Base-by-base conservation (phyloP, 768 basidiomycete genomes). In the Amanita pseudoporphyria region DNA sequence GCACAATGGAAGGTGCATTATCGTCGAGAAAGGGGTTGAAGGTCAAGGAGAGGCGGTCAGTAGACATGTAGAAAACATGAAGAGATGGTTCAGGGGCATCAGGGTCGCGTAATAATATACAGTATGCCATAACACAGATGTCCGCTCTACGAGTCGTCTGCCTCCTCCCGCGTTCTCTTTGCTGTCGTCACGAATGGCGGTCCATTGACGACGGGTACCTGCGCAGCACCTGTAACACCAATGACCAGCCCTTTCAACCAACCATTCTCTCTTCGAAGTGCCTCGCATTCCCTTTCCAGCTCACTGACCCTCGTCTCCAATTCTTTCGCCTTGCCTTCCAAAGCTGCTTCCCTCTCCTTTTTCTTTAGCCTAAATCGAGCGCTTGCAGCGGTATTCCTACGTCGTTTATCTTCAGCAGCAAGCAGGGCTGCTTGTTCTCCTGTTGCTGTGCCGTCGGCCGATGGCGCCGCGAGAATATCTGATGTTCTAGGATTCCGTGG, bases 351-450 rank as follows among this genome's bases (percentile, higher is more conserved):
- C 12, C 93, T 76, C 66, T 94, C 90, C 72, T 96, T 96, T 75
- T 96, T 96, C 77, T 95, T 96, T 60, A 91, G 66, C 52, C 92
- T 78, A 75, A 96, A 96, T 6, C 92, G 86, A 28, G 92, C 92
- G 47, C 87, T 90, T 0, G 92, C 92, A 1, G 89, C 89, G 0
- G 92, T 96, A 63, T 96, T 96, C 40, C 92, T 72, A 51, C 91
- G 77, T n/a, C 92, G 83, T 62, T 95, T 95, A 66, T 95, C 92
- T 65, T 95, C 92, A 0, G 83, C 65, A 5, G 82, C 70, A 6
- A 76, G 76, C 2, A 80, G 18, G 0, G 67, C 47, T 6, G 63
- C 63, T 10, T 39, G 44, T 24, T 45, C 38, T 4, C 31, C 45
- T 18, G 19, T 57, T 9, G 33, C 18, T 14, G 51, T 21, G 67